Evolutionary conservation across 345 rosid species (phyloP), one percentile per base, ranked within the genome.

Genomic region (Brassica juncea): DNA sequence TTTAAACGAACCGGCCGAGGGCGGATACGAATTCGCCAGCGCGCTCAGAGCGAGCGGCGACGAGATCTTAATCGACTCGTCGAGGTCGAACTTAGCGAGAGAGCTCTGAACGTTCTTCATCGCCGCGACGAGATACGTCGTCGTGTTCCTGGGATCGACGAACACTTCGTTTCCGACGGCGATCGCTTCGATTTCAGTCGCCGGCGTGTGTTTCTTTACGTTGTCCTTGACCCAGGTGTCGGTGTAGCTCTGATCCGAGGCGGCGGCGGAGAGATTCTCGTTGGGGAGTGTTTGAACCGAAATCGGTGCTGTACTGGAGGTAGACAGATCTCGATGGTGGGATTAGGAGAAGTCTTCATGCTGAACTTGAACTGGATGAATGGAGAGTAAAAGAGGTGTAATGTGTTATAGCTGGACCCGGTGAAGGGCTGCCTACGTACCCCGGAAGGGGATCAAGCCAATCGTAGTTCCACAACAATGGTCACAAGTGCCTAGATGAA

Each of bases 81-180:
- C 89, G 55, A 89, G 87, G n/a, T 72, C 84, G 49, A 71, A 68
- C 61, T 90, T 92, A 1, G 82, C 84, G 0, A 94, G 84, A 2
- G 99, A 91, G 25, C 82, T 86, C 44, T 87, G 82, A 2, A 94
- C 71, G 52, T 91, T 91, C 58, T 72, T 90, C 97, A 92, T 92
- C 68, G 99, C 99, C 2, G 97, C 87, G 0, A 94, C 94, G 52
- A 94, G 92, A 74, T 28, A 88, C 35, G 55, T 6, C 11, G 92
- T 92, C 3, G 88, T 91, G 86, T 92, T 89, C 1, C 81, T 82
- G 0, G 91, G 89, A 74, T 89, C 98, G 55, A 80, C 98, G 68
- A 94, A 92, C 1, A 92, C 95, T 75, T 94, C 99, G 69, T 94
- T 94, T 0, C 99, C 99, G 0, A 94, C 91, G 1, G 97, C 94